phyloP scores from a whole-genome alignment of 257 asterid genomes.

The Solanum stenotomum region DNA sequence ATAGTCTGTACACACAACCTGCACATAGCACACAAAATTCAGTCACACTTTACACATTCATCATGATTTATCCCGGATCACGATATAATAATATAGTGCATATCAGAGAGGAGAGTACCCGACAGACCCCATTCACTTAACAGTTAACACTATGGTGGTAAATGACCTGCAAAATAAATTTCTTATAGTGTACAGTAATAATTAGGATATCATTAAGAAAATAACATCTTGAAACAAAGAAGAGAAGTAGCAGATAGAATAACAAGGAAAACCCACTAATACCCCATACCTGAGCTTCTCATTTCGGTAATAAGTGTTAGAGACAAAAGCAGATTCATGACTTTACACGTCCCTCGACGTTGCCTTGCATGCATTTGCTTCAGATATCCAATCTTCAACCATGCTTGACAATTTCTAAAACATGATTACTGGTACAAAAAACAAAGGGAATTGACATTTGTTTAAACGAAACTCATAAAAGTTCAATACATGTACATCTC shows the following conservation, averaged over 20 bases:
- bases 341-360: constrained; percentile 93
- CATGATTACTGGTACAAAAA: neutral
- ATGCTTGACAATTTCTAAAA: constrained; percentile 81
- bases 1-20: neutral
- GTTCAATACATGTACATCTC: neutral
- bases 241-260: neutral
- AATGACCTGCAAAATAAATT: no score
- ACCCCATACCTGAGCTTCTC: constrained; percentile 67
- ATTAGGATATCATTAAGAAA: no score
- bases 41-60: neutral
- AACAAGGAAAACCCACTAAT: neutral
- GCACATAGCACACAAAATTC: neutral
- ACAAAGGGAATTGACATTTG: neutral
- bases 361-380: constrained; percentile 96
- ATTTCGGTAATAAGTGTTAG: constrained; percentile 68
- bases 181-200: no score
- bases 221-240: neutral
- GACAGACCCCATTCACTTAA: no score
- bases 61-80: neutral
- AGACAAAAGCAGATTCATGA: constrained; percentile 94
- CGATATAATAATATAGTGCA: no score
- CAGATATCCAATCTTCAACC: constrained; percentile 98
- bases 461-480: neutral
- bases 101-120: no score
- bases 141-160: no score